A percentile compares a stretch with the other conserved stretches of the same genome.
Conservation (phyloP, 768 basidiomycete species). For the Lyophyllum decastes region DNA sequence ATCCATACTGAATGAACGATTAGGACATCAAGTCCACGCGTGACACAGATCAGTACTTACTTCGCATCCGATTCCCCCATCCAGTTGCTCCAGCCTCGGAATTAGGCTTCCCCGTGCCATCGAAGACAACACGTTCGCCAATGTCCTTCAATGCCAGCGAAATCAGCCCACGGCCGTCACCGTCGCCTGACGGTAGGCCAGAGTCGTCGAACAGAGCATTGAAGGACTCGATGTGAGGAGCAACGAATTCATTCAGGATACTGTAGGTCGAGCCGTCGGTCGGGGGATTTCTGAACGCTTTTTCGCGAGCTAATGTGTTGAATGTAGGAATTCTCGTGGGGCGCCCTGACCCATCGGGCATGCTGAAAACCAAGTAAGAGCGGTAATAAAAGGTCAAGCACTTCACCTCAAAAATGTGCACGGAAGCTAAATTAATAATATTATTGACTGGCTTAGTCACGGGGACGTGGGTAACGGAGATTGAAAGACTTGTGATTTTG, state of each 20-base stretch:
- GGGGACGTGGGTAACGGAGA: conserved; percentile 34
- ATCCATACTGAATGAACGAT: conserved; percentile 75
- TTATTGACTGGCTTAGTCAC: conserved; percentile 2
- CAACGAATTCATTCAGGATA: conserved; percentile 89
- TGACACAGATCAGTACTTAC: conserved; percentile 48
- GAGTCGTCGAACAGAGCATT: conserved; percentile 95
- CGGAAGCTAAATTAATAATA: conserved; percentile 3
- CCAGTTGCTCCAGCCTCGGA: conserved; percentile 53
- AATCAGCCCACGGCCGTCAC: conserved; percentile 79
- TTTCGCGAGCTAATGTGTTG: conserved; percentile 79
- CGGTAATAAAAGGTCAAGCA: not conserved
- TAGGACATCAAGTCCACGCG: not conserved
- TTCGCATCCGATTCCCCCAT: conserved; percentile 84
- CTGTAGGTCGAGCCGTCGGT: conserved; percentile 67
- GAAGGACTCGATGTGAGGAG: conserved; percentile 94
- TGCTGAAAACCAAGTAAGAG: conserved; percentile 25
- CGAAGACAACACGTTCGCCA: conserved; percentile 90
- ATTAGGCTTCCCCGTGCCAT: conserved; percentile 60
- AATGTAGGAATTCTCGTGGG: conserved; percentile 59
- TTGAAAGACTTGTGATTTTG: conserved; percentile 29
- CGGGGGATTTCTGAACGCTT: conserved; percentile 75
- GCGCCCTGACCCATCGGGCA: conserved; percentile 52
- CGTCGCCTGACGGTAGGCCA: conserved; percentile 71
- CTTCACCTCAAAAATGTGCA: conserved; percentile 31
- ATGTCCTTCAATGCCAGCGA: conserved; percentile 81